These are phyloP conservation scores for Alternaria consortialis DNA, from an alignment of 2,329 filamentous ascomycete species.

Conservation along the genomic window DNA sequence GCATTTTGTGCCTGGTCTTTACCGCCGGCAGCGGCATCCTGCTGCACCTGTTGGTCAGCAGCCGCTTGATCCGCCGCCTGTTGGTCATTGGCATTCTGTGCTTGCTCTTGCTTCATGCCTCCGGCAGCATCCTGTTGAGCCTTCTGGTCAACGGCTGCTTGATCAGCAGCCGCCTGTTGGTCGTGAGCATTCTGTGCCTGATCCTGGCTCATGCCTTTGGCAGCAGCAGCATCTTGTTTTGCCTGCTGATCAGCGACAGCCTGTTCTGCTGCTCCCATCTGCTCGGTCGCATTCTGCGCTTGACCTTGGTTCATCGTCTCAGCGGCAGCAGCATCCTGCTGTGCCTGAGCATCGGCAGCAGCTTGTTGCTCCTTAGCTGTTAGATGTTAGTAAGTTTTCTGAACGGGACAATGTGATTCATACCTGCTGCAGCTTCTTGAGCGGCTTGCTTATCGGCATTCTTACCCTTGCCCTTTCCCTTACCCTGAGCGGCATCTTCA, in stretches of 20 bases:
- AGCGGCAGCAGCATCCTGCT: conserved; percentile 1
- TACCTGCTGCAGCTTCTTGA: conserved; percentile 13
- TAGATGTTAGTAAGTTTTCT: not conserved
- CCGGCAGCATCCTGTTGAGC: not conserved
- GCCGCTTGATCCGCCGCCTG: conserved; percentile 7
- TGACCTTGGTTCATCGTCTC: conserved; percentile 6
- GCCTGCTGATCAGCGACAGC: conserved; percentile 13
- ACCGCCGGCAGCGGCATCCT: not conserved
- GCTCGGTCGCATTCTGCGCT: not conserved
- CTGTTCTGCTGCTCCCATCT: conserved; percentile 1
- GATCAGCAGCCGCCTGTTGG: not conserved
- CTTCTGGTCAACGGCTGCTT: conserved; percentile 12
- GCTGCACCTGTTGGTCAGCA: conserved; percentile 1
- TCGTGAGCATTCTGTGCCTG: not conserved
- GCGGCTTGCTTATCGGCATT: conserved; percentile 11
- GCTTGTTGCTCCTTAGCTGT: conserved; percentile 18
- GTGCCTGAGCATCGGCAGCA: conserved; percentile 5
- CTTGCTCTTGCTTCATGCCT: conserved; percentile 1
- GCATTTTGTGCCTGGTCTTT: not conserved
- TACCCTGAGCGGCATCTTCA: conserved; percentile 13
- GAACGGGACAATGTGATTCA: not conserved
- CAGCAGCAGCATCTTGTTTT: not conserved
- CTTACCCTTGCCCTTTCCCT: conserved; percentile 18
- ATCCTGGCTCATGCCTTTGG: not conserved
- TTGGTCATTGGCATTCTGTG: not conserved